phyloP scores from a whole-genome alignment of 495 filamentous ascomycete species.

The Paragyromitra xinjiangensis region DNA sequence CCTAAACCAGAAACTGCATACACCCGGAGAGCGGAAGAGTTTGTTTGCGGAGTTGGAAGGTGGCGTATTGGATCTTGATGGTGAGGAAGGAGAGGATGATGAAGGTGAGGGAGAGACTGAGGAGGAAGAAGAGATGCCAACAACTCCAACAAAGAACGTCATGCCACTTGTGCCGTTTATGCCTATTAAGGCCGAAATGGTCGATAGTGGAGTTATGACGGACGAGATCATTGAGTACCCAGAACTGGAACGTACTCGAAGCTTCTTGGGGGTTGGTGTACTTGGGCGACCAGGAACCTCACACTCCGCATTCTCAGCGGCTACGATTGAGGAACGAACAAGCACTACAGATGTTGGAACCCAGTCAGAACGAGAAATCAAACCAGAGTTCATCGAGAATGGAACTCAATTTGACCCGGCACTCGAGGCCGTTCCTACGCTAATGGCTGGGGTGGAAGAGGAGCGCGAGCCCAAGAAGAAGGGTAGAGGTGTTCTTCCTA shows the following conservation, averaged over 20 bases:
- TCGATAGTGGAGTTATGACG: constrained; percentile 88
- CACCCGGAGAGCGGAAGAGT: constrained; percentile 67
- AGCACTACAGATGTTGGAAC: constrained; percentile 39
- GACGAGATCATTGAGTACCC: constrained; percentile 64
- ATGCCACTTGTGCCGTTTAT: constrained; percentile 49
- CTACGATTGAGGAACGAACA: constrained; percentile 25
- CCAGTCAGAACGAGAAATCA: constrained; percentile 45
- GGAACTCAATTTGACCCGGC: constrained; percentile 54
- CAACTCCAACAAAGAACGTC: constrained; percentile 53
- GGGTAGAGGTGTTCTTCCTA: constrained; percentile 20
- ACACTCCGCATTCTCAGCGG: constrained; percentile 31
- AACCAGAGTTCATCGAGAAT: constrained; percentile 18
- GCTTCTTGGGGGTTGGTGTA: constrained; percentile 46
- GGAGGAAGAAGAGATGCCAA: constrained; percentile 24
- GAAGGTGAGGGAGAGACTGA: constrained; percentile 25
- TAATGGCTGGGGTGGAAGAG: constrained; percentile 13
- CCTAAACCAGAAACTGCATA: constrained; percentile 29
- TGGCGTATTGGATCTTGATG: constrained; percentile 51
- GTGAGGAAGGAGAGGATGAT: constrained; percentile 49
- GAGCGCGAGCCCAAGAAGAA: constrained; percentile 26
- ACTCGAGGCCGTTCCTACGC: constrained; percentile 10
- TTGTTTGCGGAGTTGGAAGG: constrained; percentile 89
- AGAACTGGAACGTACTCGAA: constrained; percentile 29
- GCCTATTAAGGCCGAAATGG: constrained; percentile 65
- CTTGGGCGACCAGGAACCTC: constrained; percentile 52